Conservation (phyloP, 1,284 basidiomycete genomes). For the Baeospora myosura region DNA sequence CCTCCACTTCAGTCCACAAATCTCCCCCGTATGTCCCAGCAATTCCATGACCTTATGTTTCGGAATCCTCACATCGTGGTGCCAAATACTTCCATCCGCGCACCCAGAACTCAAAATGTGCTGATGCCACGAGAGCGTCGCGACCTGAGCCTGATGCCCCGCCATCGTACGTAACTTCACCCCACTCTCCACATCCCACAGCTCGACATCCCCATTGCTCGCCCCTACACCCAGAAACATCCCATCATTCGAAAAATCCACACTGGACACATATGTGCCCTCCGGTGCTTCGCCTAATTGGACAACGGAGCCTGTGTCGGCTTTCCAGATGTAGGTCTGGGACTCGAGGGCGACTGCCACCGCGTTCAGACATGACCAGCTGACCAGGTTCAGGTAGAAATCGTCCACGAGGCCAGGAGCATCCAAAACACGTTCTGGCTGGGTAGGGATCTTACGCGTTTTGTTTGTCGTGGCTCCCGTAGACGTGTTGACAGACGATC, state of each 20-base stretch:
- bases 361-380: slow-evolving; percentile 83
- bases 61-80: slow-evolving; percentile 86
- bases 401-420: slow-evolving; percentile 94
- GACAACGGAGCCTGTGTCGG: slow-evolving; percentile 79
- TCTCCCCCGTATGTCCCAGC: slow-evolving; percentile 83
- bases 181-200: slow-evolving; percentile 88
- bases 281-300: slow-evolving; percentile 73
- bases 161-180: slow-evolving; percentile 84
- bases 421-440: slow-evolving; percentile 87
- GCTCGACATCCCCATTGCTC: slow-evolving; percentile 82
- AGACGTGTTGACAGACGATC: slow-evolving; percentile 51
- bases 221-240: slow-evolving; percentile 82
- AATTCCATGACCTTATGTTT: slow-evolving; percentile 87
- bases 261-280: slow-evolving; percentile 67
- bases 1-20: slow-evolving; percentile 82
- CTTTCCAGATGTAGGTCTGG: slow-evolving; percentile 88
- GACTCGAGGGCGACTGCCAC: slow-evolving; percentile 85
- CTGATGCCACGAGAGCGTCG: slow-evolving; percentile 78
- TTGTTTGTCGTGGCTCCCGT: slow-evolving; percentile 59
- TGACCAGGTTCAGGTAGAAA: slow-evolving; percentile 92
- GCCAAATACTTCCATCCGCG: slow-evolving; percentile 87
- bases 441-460: slow-evolving; percentile 72
- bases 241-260: slow-evolving; percentile 87
- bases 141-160: slow-evolving; percentile 77
- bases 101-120: slow-evolving; percentile 86